These are phyloP conservation scores for Agroathelia rolfsii DNA, from an alignment of 1,284 basidiomycete species.

Conservation along the genomic window DNA sequence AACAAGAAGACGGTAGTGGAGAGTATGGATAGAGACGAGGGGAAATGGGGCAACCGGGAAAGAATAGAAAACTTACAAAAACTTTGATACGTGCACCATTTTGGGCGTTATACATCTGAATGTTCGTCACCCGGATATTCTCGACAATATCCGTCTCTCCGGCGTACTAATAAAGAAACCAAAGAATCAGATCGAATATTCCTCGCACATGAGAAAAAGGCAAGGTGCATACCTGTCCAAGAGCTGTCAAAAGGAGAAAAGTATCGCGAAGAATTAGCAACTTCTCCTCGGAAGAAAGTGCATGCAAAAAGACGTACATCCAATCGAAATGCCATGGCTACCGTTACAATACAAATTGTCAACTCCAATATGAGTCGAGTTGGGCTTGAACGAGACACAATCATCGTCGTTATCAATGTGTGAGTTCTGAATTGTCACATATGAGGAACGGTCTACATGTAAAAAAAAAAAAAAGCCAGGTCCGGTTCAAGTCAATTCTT, in stretches of 20 bases:
- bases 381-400: conserved; percentile 35
- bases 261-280: no score
- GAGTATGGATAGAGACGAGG: conserved; percentile 11
- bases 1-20: no score
- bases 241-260: neutral
- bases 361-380: conserved; percentile 30
- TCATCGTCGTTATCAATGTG: conserved; percentile 33
- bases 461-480: conserved; percentile 19
- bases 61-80: no score
- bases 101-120: conserved; percentile 37
- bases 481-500: no score
- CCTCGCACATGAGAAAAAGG: neutral
- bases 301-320: conserved; percentile 16
- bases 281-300: neutral
- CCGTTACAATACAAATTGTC: conserved; percentile 34
- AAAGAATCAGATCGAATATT: conserved; percentile 27
- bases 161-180: conserved; percentile 37
- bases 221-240: conserved; percentile 8
- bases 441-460: conserved; percentile 30
- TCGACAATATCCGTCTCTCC: conserved; percentile 39
- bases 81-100: conserved; percentile 45
- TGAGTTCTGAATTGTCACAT: conserved; percentile 27
- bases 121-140: conserved; percentile 33
- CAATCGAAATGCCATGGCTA: conserved; percentile 18
- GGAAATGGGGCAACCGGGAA: no score